Evolutionary conservation across 352 stramenopile genomes (phyloP).

Genomic region (Globisporangium alternatum): DNA sequence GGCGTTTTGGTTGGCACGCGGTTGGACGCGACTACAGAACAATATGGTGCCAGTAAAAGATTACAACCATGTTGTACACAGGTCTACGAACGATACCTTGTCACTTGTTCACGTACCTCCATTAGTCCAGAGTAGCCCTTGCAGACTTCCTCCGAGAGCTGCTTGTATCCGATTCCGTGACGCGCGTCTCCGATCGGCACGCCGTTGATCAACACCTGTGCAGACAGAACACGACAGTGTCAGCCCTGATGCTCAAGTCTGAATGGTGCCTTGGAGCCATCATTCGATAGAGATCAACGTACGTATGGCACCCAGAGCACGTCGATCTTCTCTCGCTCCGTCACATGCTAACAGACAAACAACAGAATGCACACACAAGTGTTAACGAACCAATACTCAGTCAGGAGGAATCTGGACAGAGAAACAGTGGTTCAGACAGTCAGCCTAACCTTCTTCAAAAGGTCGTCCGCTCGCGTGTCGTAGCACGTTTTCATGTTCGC

Average conservation of each 20-base stretch:
- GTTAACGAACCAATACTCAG: background rate
- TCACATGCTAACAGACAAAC: constrained; percentile 43
- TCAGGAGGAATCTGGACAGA: too few species aligned
- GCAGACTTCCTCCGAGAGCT: constrained; percentile 66
- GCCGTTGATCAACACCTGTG: constrained; percentile 63
- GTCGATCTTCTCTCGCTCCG: constrained; percentile 41
- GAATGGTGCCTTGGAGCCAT: background rate
- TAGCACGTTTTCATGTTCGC: constrained; percentile 68
- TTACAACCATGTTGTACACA: background rate
- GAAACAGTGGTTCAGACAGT: background rate
- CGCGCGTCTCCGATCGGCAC: constrained; percentile 49
- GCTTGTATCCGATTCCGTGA: constrained; percentile 63
- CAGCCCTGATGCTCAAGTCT: background rate
- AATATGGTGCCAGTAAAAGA: background rate
- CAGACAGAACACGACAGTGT: background rate
- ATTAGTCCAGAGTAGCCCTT: constrained; percentile 56
- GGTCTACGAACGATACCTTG: background rate
- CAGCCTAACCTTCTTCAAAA: constrained; percentile 46
- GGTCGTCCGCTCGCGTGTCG: constrained; percentile 46
- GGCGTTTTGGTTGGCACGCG: constrained; percentile 58
- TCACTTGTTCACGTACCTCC: constrained; percentile 22
- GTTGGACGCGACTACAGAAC: constrained; percentile 32
- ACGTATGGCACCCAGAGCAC: constrained; percentile 72
- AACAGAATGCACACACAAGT: background rate
- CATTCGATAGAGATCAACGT: constrained; percentile 15